These are phyloP conservation scores for Trametes polyzona DNA, from an alignment of 1,284 basidiomycete species.

Conservation along the genomic window DNA sequence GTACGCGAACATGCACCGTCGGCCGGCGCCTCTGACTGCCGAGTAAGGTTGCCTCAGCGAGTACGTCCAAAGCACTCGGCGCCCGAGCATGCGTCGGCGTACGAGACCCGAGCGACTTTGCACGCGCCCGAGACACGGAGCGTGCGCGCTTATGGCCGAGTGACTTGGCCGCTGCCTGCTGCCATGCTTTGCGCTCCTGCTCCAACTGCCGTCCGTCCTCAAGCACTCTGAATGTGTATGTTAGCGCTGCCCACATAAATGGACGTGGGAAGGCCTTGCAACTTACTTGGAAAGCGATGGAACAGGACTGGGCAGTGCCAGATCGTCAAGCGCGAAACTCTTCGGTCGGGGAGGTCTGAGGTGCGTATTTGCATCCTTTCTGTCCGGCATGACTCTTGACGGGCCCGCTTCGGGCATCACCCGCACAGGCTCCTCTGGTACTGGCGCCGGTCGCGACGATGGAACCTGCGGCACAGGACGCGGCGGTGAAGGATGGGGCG, in stretches of 20 bases:
- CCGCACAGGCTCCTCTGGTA: constrained; percentile 6
- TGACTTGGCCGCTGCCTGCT: constrained; percentile 60
- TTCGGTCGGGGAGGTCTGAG: constrained; percentile 40
- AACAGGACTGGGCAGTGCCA: constrained; percentile 59
- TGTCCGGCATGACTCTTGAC: constrained; percentile 19
- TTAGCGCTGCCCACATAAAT: too few relatives aligned
- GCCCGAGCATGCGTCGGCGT: constrained; percentile 26
- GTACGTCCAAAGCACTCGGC: constrained; percentile 52
- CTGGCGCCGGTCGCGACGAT: constrained; percentile 14
- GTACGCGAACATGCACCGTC: constrained; percentile 41
- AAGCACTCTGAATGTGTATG: constrained; percentile 73
- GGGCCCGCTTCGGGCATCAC: constrained; percentile 14
- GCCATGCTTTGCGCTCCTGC: constrained; percentile 67
- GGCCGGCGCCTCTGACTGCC: constrained; percentile 63
- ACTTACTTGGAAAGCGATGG: constrained; percentile 62
- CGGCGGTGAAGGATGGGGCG: constrained; percentile 16
- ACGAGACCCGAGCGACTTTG: constrained; percentile 55
- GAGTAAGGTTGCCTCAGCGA: constrained; percentile 64
- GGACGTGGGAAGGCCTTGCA: constrained; percentile 30
- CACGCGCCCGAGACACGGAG: constrained; percentile 60
- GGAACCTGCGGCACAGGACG: constrained; percentile 10
- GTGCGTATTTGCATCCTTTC: constrained; percentile 12
- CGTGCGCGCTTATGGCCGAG: constrained; percentile 68
- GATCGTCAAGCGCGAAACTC: constrained; percentile 61
- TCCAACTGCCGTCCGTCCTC: constrained; percentile 63